phyloP scores from a whole-genome alignment of 2,329 filamentous ascomycete species.

The Karstenula rhodostoma region DNA sequence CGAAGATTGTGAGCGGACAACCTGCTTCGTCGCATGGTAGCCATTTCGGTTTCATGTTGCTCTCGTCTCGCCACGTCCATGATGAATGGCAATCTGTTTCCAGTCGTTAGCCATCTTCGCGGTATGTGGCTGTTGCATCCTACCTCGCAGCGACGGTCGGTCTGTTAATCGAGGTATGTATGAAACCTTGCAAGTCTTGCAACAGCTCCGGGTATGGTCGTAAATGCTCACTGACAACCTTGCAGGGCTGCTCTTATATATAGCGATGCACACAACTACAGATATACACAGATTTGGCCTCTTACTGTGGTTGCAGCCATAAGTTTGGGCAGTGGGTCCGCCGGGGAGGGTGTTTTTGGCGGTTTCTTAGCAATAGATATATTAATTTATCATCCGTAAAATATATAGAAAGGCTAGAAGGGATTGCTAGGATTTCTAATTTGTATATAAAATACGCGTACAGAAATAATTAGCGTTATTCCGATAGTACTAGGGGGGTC shows the following conservation, averaged over 20 bases:
- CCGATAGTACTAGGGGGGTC: too few species aligned
- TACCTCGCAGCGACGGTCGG: background rate
- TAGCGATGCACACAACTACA: background rate
- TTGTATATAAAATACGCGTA: too few species aligned
- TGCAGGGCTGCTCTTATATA: background rate
- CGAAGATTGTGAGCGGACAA: slow-evolving; percentile 45
- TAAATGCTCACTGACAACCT: background rate
- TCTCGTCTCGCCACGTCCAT: background rate
- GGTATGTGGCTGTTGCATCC: background rate
- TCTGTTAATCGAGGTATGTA: background rate
- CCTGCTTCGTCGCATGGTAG: slow-evolving; percentile 7
- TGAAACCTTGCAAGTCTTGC: background rate
- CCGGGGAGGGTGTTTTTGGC: too few species aligned
- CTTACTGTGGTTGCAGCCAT: too few species aligned
- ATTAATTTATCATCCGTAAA: too few species aligned
- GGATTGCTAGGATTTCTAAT: too few species aligned
- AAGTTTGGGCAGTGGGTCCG: too few species aligned
- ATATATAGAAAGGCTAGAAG: too few species aligned
- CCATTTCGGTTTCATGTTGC: background rate
- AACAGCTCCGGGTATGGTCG: background rate
- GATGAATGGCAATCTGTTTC: background rate
- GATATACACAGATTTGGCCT: background rate
- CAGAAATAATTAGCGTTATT: too few species aligned
- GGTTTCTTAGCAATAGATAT: too few species aligned
- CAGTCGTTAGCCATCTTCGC: background rate